phyloP scores from a whole-genome alignment of 768 basidiomycete species.

The Lyophyllum atratum region DNA sequence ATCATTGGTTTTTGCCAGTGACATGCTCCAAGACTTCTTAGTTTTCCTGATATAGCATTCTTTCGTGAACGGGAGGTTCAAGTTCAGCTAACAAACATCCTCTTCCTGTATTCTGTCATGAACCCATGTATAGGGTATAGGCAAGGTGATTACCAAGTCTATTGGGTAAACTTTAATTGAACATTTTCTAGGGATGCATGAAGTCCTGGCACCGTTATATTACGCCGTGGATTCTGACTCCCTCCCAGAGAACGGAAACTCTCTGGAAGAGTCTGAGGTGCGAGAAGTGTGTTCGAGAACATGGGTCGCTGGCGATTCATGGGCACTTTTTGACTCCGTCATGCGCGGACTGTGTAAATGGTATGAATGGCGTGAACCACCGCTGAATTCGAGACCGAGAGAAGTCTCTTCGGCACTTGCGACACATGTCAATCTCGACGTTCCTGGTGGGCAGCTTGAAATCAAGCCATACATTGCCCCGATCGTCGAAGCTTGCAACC shows the following conservation, averaged over 20 bases:
- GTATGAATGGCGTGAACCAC: slow-evolving; percentile 69
- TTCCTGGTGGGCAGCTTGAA: slow-evolving; percentile 47
- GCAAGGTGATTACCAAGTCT: slow-evolving; percentile 55
- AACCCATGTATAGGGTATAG: slow-evolving; percentile 89
- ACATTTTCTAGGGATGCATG: slow-evolving; percentile 84
- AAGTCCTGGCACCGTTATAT: slow-evolving; percentile 86
- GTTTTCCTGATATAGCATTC: slow-evolving; percentile 95
- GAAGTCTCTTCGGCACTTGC: slow-evolving; percentile 34
- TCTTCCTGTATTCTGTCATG: slow-evolving; percentile 81
- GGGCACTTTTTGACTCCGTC: slow-evolving; percentile 75
- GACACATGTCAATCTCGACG: slow-evolving; percentile 45
- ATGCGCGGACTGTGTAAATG: slow-evolving; percentile 83
- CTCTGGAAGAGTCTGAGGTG: slow-evolving; percentile 36
- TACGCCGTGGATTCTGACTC: slow-evolving; percentile 86
- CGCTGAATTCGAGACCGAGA: slow-evolving; percentile 14
- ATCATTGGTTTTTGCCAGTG: slow-evolving; percentile 3
- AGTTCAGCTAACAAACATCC: slow-evolving; percentile 77
- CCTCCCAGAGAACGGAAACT: slow-evolving; percentile 37
- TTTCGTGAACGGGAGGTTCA: slow-evolving; percentile 81
- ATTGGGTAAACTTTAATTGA: not conserved
- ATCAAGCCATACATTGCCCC: slow-evolving; percentile 75
- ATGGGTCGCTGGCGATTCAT: slow-evolving; percentile 87
- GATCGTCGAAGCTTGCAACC: slow-evolving; percentile 81
- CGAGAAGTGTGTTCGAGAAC: slow-evolving; percentile 62
- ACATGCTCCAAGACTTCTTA: slow-evolving; percentile 29